A percentile compares a stretch with the other conserved stretches of the same genome.
Evolutionary conservation across 2,329 filamentous ascomycete genomes (phyloP).

Genomic region (Metarhizium rileyi): DNA sequence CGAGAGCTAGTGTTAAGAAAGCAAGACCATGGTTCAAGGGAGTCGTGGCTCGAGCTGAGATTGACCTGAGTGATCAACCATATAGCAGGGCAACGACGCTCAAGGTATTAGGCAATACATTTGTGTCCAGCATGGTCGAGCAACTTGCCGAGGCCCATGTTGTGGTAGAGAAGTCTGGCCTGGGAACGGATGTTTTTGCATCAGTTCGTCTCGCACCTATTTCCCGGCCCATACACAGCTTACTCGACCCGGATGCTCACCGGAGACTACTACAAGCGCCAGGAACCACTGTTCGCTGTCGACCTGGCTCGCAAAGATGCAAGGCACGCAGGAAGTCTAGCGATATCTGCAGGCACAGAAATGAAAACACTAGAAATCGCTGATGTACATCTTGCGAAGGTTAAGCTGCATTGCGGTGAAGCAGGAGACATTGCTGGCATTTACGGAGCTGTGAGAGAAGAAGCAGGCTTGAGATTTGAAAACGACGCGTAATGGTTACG

Average conservation of each 20-base stretch:
- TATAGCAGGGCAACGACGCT: conserved; percentile 60
- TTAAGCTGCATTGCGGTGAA: conserved; percentile 58
- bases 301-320: conserved; percentile 78
- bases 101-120: conserved; percentile 80
- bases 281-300: conserved; percentile 73
- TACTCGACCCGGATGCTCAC: conserved; percentile 66
- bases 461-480: conserved; percentile 53
- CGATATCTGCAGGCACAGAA: conserved; percentile 48
- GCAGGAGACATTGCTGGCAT: conserved; percentile 73
- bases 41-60: conserved; percentile 58
- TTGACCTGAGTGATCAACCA: conserved; percentile 61
- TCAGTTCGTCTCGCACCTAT: conserved; percentile 60
- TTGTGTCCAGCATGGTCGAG: conserved; percentile 75
- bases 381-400: conserved; percentile 56
- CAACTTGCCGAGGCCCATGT: conserved; percentile 69
- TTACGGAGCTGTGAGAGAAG: conserved; percentile 69
- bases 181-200: conserved; percentile 64
- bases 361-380: conserved; percentile 57
- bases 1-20: conserved; percentile 47
- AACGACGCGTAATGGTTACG: neutral
- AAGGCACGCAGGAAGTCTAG: conserved; percentile 61
- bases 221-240: conserved; percentile 64
- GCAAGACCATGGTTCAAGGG: conserved; percentile 62
- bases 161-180: conserved; percentile 68
- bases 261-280: conserved; percentile 67